Conservation (phyloP, 768 basidiomycete species). For the Suillus hirtellus region DNA sequence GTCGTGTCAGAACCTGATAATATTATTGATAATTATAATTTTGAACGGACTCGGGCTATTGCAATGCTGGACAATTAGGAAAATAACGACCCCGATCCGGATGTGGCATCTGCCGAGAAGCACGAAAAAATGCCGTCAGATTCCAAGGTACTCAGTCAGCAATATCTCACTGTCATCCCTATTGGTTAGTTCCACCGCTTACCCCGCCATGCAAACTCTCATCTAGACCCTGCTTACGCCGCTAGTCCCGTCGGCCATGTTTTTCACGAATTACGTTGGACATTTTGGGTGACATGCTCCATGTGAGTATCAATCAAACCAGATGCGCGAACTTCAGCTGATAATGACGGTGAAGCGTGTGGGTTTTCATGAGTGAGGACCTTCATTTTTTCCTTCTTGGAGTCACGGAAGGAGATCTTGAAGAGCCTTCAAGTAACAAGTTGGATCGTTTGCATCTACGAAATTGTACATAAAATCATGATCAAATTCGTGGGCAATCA, state of each 20-base stretch:
- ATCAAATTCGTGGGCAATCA: background rate
- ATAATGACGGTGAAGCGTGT: slow-evolving; percentile 21
- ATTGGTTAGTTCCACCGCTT: slow-evolving; percentile 21
- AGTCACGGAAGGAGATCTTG: slow-evolving; percentile 29
- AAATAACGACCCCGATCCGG: slow-evolving; percentile 5
- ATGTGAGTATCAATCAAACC: slow-evolving; percentile 23
- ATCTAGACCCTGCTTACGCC: background rate
- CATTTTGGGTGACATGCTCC: slow-evolving; percentile 37
- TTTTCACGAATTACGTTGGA: slow-evolving; percentile 37
- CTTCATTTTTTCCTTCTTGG: slow-evolving; percentile 31
- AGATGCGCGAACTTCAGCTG: background rate
- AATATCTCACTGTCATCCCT: slow-evolving; percentile 30
- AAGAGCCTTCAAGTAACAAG: background rate
- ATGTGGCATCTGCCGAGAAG: slow-evolving; percentile 13
- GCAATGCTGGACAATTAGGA: slow-evolving; percentile 23
- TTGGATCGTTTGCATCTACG: background rate
- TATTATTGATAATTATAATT: slow-evolving; percentile 32
- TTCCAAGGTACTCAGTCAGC: slow-evolving; percentile 9
- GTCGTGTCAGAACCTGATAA: slow-evolving; percentile 28
- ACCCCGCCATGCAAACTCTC: background rate
- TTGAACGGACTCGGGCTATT: slow-evolving; percentile 33
- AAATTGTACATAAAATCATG: slow-evolving; percentile 7
- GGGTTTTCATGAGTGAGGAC: slow-evolving; percentile 27
- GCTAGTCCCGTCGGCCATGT: slow-evolving; percentile 37
- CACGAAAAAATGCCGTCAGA: slow-evolving; percentile 8